phyloP scores from a whole-genome alignment of 805 yeast genomes.

The Barnettozyma wickerhamii region DNA sequence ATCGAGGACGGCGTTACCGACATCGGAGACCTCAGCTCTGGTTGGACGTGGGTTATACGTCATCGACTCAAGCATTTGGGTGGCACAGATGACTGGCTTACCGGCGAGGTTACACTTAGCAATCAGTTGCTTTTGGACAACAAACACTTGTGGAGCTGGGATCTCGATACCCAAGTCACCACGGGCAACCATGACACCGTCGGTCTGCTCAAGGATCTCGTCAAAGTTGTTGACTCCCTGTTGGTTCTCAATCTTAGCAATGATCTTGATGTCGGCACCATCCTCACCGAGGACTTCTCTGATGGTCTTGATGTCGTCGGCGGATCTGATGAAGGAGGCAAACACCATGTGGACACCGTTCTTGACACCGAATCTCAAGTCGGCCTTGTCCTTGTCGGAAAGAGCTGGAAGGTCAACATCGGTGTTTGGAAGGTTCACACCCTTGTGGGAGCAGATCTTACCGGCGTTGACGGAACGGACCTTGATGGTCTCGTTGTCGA shows the following conservation, averaged over 20 bases:
- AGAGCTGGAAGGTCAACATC: conserved; percentile 98
- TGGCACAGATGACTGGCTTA: conserved; percentile 99
- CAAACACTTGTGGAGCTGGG: conserved; percentile 98
- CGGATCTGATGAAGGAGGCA: conserved; percentile 97
- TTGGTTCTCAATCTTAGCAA: conserved; percentile 97
- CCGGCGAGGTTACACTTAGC: conserved; percentile 99
- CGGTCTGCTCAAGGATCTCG: conserved; percentile 89
- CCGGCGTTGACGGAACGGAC: conserved; percentile 92
- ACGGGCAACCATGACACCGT: conserved; percentile 99
- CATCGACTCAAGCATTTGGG: conserved; percentile 99
- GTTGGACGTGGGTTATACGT: conserved; percentile 99
- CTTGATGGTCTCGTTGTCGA: conserved; percentile 75
- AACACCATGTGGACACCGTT: conserved; percentile 97
- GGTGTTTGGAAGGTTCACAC: conserved; percentile 98
- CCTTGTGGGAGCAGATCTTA: conserved; percentile 95
- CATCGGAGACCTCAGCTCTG: conserved; percentile 99
- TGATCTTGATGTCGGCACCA: conserved; percentile 94
- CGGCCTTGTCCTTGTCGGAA: conserved; percentile 93
- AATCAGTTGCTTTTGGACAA: conserved; percentile 97
- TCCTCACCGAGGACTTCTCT: conserved; percentile 95
- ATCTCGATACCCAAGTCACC: conserved; percentile 99
- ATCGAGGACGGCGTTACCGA: conserved; percentile 97
- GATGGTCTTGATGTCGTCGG: conserved; percentile 82
- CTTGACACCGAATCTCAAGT: conserved; percentile 92
- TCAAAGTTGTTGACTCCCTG: conserved; percentile 99